Conservation (phyloP, 139 green algal genomes). For the Gonium pectorale region DNA sequence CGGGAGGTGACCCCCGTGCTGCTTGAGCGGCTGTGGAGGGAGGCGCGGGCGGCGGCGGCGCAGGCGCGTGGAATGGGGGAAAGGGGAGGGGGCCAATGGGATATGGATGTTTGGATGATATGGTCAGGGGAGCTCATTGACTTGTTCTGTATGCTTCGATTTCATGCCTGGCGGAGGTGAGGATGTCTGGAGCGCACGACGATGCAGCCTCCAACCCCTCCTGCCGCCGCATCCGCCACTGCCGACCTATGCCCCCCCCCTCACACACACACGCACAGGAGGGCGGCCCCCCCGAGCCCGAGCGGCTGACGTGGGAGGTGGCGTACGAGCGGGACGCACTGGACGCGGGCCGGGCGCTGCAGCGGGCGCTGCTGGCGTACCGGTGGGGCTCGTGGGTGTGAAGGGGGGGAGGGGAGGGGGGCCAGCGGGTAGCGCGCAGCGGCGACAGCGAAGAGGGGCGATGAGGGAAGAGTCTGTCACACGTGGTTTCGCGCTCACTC, state of each 20-base stretch:
- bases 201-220: too few species aligned
- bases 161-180: too few species aligned
- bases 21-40: constrained; percentile 72
- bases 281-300: constrained; percentile 19
- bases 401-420: not conserved
- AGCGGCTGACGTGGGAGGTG: constrained; percentile 59
- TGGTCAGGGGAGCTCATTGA: too few species aligned
- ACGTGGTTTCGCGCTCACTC: too few species aligned
- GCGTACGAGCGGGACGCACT: constrained; percentile 71
- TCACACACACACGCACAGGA: too few species aligned
- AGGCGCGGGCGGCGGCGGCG: constrained; percentile 49
- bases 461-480: too few species aligned
- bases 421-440: not conserved
- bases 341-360: constrained; percentile 65
- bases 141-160: too few species aligned
- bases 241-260: too few species aligned
- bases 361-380: constrained; percentile 61
- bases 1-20: constrained; percentile 64
- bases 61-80: constrained; percentile 1
- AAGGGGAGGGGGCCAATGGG: not conserved
- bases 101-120: too few species aligned
- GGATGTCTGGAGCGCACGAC: too few species aligned
- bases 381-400: constrained; percentile 31
- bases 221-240: too few species aligned
- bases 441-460: too few species aligned